Evolutionary conservation across 176 grass and related monocot genomes (phyloP), one percentile per base, ranked within the genome.

Genomic region (Bolboschoenus planiculmis): DNA sequence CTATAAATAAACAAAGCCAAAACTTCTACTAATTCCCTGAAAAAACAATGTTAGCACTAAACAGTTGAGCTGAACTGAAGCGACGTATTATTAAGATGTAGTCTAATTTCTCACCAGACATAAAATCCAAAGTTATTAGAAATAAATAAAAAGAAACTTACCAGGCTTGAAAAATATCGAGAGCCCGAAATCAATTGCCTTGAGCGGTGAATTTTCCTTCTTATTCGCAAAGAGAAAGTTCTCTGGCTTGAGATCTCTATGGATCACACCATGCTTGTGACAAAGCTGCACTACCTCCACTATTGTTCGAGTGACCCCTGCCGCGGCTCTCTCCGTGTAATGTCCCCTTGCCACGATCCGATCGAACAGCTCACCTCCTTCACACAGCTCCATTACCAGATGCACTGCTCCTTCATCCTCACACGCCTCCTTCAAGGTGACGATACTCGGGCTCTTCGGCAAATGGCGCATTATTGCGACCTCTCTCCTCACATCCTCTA

Each of bases 141-240:
- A 54, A 42, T 44, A 44, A 5, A 57, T 37, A 47, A 66, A 18
- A 26, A 70, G 65, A 56, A 63, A 62, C 64, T 83, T 53, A 93
- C 93, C 96, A n/a, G 92, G 93, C 77, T 99, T 99, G 91, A 99
- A 99, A 90, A 99, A 99, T 86, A 99, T 99, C 4, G 96, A 99
- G 27, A 99, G 93, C 2, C 92, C 92, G 35, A 99, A 99, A 65
- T 99, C 96, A 65, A 99, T 99, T 10, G 96, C 96, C 79, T 99
- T 95, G 61, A 99, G 84, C 6, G 96, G 91, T 11, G 96, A 95
- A 88, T 95, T 99, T 87, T 99, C 96, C 81, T 99, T 99, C 86
- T 95, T 99, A 82, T 99, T 93, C 0, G 92, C 92, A 60, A 99
- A 99, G 44, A 97, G 80, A 87, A 97, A 97, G 77, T 97, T 97